phyloP scores from a whole-genome alignment of 345 rosid species.

The Draba incana region DNA sequence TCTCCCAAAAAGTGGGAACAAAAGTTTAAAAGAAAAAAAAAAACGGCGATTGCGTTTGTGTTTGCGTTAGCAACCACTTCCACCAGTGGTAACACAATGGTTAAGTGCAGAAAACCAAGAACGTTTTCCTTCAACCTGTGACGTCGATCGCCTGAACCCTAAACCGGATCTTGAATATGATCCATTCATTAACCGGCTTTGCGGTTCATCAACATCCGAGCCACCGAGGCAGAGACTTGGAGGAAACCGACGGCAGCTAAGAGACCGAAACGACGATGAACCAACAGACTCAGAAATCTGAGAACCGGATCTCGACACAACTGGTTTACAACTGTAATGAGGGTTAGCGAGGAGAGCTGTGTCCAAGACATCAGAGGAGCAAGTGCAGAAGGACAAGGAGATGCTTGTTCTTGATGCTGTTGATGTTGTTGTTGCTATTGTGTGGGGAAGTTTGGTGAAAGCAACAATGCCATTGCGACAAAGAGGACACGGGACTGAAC shows the following conservation, averaged over 20 bases:
- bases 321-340: conserved; percentile 63
- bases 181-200: conserved; percentile 49
- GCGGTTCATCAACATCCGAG: conserved; percentile 57
- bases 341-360: conserved; percentile 58
- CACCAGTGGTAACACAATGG: conserved; percentile 64
- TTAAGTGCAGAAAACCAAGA: conserved; percentile 83
- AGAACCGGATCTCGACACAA: conserved; percentile 54
- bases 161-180: conserved; percentile 52
- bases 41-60: conserved; percentile 10
- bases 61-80: conserved; percentile 57
- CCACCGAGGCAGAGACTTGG: conserved; percentile 77
- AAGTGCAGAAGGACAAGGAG: conserved; percentile 70
- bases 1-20: conserved; percentile 25
- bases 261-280: conserved; percentile 71
- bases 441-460: conserved; percentile 65
- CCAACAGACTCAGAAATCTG: conserved; percentile 39
- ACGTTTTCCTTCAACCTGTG: conserved; percentile 52
- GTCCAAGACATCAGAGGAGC: conserved; percentile 67
- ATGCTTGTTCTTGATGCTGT: conserved; percentile 65
- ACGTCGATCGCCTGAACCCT: conserved; percentile 51
- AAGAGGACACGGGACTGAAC: conserved; percentile 89
- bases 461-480: conserved; percentile 88
- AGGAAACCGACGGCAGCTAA: conserved; percentile 74
- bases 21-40: not conserved
- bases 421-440: conserved; percentile 22